These are phyloP conservation scores for Colletotrichum cordylinicola DNA, from an alignment of 2,329 filamentous ascomycete genomes.

Conservation along the genomic window DNA sequence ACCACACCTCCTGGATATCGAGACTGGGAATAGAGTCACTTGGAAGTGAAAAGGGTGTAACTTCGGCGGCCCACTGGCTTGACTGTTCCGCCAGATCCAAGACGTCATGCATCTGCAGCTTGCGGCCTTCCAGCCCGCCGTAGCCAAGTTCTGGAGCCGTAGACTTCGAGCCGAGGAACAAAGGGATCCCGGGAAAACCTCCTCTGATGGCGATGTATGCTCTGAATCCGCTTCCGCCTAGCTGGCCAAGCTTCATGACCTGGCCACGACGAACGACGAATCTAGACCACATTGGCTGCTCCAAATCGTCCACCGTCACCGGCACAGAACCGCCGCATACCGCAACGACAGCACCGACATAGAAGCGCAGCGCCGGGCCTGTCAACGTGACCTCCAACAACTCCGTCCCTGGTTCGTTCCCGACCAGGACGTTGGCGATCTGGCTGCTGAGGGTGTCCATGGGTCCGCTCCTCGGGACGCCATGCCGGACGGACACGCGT, in stretches of 20 bases:
- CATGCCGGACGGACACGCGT: constrained; percentile 60
- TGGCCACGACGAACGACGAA: background rate
- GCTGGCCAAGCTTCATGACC: constrained; percentile 43
- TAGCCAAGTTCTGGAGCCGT: constrained; percentile 63
- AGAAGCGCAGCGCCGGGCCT: background rate
- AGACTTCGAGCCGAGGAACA: constrained; percentile 64
- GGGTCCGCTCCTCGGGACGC: constrained; percentile 64
- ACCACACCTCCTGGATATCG: background rate
- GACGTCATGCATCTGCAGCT: background rate
- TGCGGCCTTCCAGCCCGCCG: constrained; percentile 64
- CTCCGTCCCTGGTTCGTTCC: constrained; percentile 57
- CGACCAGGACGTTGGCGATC: constrained; percentile 64
- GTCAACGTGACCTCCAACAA: constrained; percentile 49
- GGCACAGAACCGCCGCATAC: background rate
- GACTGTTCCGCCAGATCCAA: background rate
- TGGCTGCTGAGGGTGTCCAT: constrained; percentile 66
- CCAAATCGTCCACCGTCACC: background rate
- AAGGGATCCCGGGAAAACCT: constrained; percentile 47
- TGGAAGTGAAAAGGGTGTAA: background rate
- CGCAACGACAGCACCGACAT: background rate
- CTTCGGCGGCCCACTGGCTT: background rate
- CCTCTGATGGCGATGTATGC: constrained; percentile 61
- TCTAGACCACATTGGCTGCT: background rate
- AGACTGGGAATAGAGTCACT: background rate
- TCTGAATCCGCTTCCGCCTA: constrained; percentile 56